Evolutionary conservation across 441 rosid species (phyloP).

Genomic region (Gossypium davidsonii): DNA sequence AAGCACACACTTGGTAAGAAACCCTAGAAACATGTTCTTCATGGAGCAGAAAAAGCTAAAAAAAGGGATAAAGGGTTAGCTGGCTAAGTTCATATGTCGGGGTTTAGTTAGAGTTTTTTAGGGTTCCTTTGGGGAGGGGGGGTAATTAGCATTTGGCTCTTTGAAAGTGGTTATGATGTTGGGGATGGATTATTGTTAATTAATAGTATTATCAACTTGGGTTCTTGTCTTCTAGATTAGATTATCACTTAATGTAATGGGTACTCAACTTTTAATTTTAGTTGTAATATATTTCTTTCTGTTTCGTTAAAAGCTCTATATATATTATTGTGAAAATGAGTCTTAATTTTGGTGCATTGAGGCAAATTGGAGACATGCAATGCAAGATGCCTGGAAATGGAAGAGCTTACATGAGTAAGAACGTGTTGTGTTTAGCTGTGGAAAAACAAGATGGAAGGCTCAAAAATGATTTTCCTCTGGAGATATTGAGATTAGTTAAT

Average conservation of each 20-base stretch:
- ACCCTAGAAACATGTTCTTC: slow-evolving; percentile 23
- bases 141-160: slow-evolving; percentile 11
- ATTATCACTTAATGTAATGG: slow-evolving; percentile 25
- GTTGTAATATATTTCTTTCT: neutral
- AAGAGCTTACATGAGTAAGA: neutral
- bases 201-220: neutral
- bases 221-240: slow-evolving; percentile 9
- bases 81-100: neutral
- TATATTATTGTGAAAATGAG: neutral
- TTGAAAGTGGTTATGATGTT: slow-evolving; percentile 13
- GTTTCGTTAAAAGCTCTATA: neutral
- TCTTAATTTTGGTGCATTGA: neutral
- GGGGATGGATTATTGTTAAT: neutral
- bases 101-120: slow-evolving; percentile 13
- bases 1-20: slow-evolving; percentile 72
- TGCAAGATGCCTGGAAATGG: neutral
- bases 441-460: neutral
- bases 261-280: slow-evolving; percentile 2
- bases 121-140: neutral
- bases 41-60: neutral
- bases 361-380: neutral
- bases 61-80: neutral
- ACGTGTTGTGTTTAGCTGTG: neutral
- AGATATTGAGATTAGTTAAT: neutral
- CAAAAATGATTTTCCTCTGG: neutral